Conservation (phyloP, 2,329 filamentous ascomycete species). For the Aspergillus persii region DNA sequence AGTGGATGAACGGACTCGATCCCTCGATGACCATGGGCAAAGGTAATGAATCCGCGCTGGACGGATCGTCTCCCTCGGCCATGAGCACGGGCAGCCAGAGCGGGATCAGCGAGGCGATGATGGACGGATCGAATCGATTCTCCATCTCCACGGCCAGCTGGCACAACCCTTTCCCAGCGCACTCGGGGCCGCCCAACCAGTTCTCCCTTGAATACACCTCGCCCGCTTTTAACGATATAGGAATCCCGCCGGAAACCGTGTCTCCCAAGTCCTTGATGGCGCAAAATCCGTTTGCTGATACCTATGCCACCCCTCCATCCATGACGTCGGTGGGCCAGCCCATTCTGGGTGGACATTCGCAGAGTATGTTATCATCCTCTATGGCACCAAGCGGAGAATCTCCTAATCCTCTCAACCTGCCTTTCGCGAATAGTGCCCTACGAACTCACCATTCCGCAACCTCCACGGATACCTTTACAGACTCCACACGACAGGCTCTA, state of each 20-base stretch:
- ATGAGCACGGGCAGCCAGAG: slow-evolving; percentile 94
- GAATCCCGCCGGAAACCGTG: slow-evolving; percentile 67
- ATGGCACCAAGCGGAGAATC: slow-evolving; percentile 44
- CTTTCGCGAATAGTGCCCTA: slow-evolving; percentile 59
- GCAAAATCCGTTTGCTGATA: slow-evolving; percentile 66
- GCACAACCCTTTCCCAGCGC: slow-evolving; percentile 67
- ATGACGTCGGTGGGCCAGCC: slow-evolving; percentile 72
- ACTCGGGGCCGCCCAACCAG: slow-evolving; percentile 62
- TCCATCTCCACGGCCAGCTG: slow-evolving; percentile 59
- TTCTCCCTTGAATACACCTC: slow-evolving; percentile 74
- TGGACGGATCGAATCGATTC: slow-evolving; percentile 70
- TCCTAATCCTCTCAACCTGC: slow-evolving; percentile 48
- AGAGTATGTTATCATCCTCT: slow-evolving; percentile 50
- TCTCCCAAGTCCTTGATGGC: slow-evolving; percentile 73
- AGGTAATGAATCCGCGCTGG: slow-evolving; percentile 74
- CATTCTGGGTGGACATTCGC: slow-evolving; percentile 63
- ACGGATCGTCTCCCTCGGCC: slow-evolving; percentile 91
- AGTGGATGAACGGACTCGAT: slow-evolving; percentile 83
- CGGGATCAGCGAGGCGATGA: slow-evolving; percentile 74
- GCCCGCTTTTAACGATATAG: slow-evolving; percentile 71
- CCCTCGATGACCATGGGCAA: slow-evolving; percentile 69
- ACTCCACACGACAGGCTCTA: slow-evolving; percentile 63
- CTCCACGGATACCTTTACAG: slow-evolving; percentile 65
- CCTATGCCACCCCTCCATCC: slow-evolving; percentile 75
- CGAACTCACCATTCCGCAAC: slow-evolving; percentile 60